A percentile compares a stretch with the other conserved stretches of the same genome.
These are phyloP conservation scores for Botrytis squamosa DNA, from an alignment of 2,329 filamentous ascomycete species.

Conservation along the genomic window DNA sequence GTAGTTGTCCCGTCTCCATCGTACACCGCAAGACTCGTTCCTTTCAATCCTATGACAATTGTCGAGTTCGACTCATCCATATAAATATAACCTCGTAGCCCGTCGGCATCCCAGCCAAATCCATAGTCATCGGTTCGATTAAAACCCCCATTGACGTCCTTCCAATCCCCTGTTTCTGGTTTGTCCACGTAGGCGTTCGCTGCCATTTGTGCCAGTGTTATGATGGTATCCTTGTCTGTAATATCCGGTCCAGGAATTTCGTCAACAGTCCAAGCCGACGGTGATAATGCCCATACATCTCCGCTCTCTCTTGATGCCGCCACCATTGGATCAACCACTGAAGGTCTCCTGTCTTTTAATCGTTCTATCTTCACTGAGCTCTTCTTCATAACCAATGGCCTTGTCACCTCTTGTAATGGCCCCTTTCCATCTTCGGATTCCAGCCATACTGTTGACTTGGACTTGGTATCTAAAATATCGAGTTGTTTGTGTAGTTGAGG, in stretches of 20 bases:
- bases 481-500: slow-evolving; percentile 74
- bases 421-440: slow-evolving; percentile 54
- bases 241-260: slow-evolving; percentile 76
- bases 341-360: slow-evolving; percentile 72
- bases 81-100: slow-evolving; percentile 88
- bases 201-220: slow-evolving; percentile 84
- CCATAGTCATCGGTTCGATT: slow-evolving; percentile 81
- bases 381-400: slow-evolving; percentile 61
- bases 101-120: slow-evolving; percentile 91
- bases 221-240: slow-evolving; percentile 78
- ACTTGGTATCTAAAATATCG: slow-evolving; percentile 61
- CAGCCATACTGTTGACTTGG: slow-evolving; percentile 56
- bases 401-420: slow-evolving; percentile 50
- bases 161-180: slow-evolving; percentile 74
- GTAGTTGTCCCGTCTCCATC: slow-evolving; percentile 96
- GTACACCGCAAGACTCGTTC: slow-evolving; percentile 85
- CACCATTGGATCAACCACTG: slow-evolving; percentile 76
- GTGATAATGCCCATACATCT: slow-evolving; percentile 63
- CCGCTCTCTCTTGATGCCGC: slow-evolving; percentile 68
- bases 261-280: slow-evolving; percentile 77
- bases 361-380: slow-evolving; percentile 71
- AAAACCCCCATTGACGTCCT: slow-evolving; percentile 74
- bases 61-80: slow-evolving; percentile 83
- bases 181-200: slow-evolving; percentile 82
- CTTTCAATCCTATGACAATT: slow-evolving; percentile 88